A percentile compares a stretch with the other conserved stretches of the same genome.
These are phyloP conservation scores for Globisporangium camurandrum DNA, from an alignment of 352 stramenopile genomes.

Conservation along the genomic window DNA sequence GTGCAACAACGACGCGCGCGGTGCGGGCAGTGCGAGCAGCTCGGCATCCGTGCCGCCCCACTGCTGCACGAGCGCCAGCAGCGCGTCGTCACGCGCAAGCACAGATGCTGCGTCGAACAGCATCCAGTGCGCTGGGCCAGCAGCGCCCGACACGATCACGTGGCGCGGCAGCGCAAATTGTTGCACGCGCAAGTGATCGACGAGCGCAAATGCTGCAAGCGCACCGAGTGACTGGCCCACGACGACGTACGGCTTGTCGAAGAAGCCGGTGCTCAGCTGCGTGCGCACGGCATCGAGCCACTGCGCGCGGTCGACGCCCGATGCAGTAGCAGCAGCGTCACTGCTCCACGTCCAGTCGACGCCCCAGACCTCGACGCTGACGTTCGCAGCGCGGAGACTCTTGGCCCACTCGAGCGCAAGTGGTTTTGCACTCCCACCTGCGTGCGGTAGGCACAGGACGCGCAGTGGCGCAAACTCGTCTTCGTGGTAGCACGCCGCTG, in stretches of 20 bases:
- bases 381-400: constrained; percentile 21
- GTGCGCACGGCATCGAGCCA: constrained; percentile 31
- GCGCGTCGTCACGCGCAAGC: constrained; percentile 23
- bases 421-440: constrained; percentile 32
- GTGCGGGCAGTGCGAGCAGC: constrained; percentile 39
- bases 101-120: constrained; percentile 23
- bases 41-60: constrained; percentile 56
- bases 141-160: constrained; percentile 50
- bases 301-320: constrained; percentile 14
- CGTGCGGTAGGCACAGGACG: constrained; percentile 53
- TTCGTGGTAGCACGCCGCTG: constrained; percentile 53
- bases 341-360: constrained; percentile 47
- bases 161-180: constrained; percentile 47
- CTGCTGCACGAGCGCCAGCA: constrained; percentile 36
- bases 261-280: constrained; percentile 43
- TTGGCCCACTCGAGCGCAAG: constrained; percentile 40
- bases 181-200: constrained; percentile 30
- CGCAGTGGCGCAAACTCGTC: constrained; percentile 53
- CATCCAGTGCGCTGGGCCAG: constrained; percentile 21
- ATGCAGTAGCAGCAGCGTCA: background rate
- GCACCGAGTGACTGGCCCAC: constrained; percentile 66
- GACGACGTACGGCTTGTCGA: constrained; percentile 68
- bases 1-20: constrained; percentile 24
- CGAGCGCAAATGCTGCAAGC: constrained; percentile 42
- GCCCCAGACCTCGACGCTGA: constrained; percentile 49